Base-by-base conservation (phyloP, 2,329 filamentous ascomycete species). In the Colletotrichum phormii region DNA sequence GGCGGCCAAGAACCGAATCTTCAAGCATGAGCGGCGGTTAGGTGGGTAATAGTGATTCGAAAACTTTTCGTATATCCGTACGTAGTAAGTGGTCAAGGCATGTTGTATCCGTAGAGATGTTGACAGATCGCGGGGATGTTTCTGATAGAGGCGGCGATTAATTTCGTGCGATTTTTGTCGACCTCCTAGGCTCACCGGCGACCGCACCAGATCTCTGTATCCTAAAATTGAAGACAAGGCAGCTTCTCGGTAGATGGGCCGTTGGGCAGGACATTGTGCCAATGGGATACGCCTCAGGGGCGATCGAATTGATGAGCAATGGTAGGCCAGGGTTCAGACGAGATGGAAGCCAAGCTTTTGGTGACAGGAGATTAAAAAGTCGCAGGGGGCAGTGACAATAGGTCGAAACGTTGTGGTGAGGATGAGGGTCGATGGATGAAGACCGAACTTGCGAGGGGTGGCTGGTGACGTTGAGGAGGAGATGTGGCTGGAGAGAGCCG, bases 331-430 rank as follows among this genome's bases (percentile, higher is more conserved):
- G 65, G 70, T 70, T 72, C 66, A 70, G 70, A 70, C 55, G 70
- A 51, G 42, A 31, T n/a, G 18, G 15, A 66, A 22, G 70, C 70
- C 60, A 72, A 72, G 70, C 70, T 72, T 72, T 70, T 51, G 70
- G 60, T 72, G 70, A 72, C 70, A 72, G 55, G 70, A 72, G 70
- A 66, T 51, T 72, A 69, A 64, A 70, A n/a, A 35, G 5, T 6
- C 24, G 53, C 65, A 69, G 60, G 70, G 57, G 18, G 3, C 57
- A 22, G 8, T 11, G 22, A 12, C n/a, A 9, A n/a, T 35, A 61
- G 58, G 60, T 24, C 33, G 70, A 70, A 72, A 72, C 70, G 66
- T 22, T 18, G 18, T 22, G 18, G 8, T 49, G 42, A 49, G 42
- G 15, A 54, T 12, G 35, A 58, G 53, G 22, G 22, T 31, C 35